Percentiles rank a stretch among this genome's conserved stretches.
These are phyloP conservation scores for Exophiala oligosperma DNA, from an alignment of 2,329 filamentous ascomycete species.

Conservation along the genomic window DNA sequence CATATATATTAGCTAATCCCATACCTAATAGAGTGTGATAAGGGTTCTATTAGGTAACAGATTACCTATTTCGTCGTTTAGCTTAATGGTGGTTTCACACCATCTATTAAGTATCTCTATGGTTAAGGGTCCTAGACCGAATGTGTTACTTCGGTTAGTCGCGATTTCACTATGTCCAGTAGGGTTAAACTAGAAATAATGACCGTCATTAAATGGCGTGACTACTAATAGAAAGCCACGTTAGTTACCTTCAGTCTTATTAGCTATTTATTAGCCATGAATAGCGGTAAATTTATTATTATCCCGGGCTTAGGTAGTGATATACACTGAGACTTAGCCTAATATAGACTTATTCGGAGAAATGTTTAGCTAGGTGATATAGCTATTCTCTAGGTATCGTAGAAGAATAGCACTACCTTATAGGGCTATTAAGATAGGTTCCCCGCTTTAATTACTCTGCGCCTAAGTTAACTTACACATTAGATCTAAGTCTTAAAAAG, in stretches of 20 bases:
- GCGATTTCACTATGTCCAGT: conserved; percentile 2
- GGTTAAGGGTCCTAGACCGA: not conserved
- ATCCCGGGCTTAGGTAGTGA: not conserved
- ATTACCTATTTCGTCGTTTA: not conserved
- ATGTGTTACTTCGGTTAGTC: not conserved
- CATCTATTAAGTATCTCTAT: not conserved
- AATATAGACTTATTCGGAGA: not conserved
- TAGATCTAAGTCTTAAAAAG: conserved; percentile 2
- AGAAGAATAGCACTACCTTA: not conserved
- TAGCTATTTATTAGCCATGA: not conserved
- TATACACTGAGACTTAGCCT: conserved; percentile 1
- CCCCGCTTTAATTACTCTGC: not conserved
- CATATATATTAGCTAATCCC: not conserved
- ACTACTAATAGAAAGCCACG: not conserved
- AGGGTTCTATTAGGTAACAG: not conserved
- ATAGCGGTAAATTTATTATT: conserved; percentile 4
- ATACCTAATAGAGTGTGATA: conserved; percentile 1
- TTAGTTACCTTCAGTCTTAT: conserved; percentile 1
- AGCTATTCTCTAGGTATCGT: conserved; percentile 1
- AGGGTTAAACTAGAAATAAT: not conserved
- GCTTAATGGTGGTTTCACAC: not conserved
- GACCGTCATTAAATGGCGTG: conserved; percentile 1
- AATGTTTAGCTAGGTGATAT: conserved; percentile 1
- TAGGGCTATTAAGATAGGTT: not conserved
- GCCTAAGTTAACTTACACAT: conserved; percentile 1